Evolutionary conservation across 768 basidiomycete genomes (phyloP).

Genomic region (Tulasnella sp.): DNA sequence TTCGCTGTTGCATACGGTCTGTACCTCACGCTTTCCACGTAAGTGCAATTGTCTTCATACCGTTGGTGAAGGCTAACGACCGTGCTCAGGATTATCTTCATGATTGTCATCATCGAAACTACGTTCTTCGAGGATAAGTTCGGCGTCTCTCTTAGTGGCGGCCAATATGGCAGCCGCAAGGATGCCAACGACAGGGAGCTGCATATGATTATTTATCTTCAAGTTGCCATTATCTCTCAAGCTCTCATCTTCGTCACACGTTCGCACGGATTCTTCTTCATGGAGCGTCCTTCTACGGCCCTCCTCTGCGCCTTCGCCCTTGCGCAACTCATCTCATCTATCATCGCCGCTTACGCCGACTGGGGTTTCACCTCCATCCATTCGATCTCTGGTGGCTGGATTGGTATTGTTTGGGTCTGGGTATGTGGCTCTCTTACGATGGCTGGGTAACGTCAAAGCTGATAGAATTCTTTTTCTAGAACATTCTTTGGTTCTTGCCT

Average conservation of each 20-base stretch:
- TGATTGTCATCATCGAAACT: slow-evolving; percentile 75
- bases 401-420: slow-evolving; percentile 96
- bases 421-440: slow-evolving; percentile 34
- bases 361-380: slow-evolving; percentile 87
- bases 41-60: slow-evolving; percentile 25
- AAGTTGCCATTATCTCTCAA: slow-evolving; percentile 98
- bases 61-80: slow-evolving; percentile 15
- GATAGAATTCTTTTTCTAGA: slow-evolving; percentile 34
- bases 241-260: slow-evolving; percentile 95
- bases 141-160: slow-evolving; percentile 39
- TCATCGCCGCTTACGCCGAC: slow-evolving; percentile 87
- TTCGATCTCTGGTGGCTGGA: slow-evolving; percentile 81
- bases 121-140: slow-evolving; percentile 84
- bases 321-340: slow-evolving; percentile 87
- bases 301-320: slow-evolving; percentile 83
- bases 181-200: slow-evolving; percentile 55
- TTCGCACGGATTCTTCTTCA: slow-evolving; percentile 91
- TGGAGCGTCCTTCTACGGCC: slow-evolving; percentile 85
- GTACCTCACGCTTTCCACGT: slow-evolving; percentile 88
- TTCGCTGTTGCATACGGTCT: slow-evolving; percentile 93
- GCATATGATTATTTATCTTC: slow-evolving; percentile 86
- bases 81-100: slow-evolving; percentile 49
- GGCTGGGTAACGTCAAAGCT: slow-evolving; percentile 13
- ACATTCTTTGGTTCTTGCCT: slow-evolving; percentile 92
- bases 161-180: slow-evolving; percentile 23